These are phyloP conservation scores for Dactylellina sp. DNA, from an alignment of 2,329 filamentous ascomycete genomes.

Conservation along the genomic window DNA sequence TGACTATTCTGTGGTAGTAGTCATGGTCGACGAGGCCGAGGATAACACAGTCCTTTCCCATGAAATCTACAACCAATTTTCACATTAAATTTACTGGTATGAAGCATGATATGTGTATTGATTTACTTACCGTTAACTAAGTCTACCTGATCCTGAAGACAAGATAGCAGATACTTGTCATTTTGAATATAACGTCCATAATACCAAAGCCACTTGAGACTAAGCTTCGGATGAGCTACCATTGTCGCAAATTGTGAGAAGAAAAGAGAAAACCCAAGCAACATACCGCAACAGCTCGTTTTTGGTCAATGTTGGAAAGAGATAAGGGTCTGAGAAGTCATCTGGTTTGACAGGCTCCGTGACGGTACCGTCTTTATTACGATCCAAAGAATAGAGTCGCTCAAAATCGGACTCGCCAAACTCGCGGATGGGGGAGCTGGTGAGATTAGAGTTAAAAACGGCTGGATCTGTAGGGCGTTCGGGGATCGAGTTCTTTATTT, in stretches of 20 bases:
- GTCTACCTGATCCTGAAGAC: constrained; percentile 65
- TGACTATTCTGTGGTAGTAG: constrained; percentile 65
- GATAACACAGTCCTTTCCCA: constrained; percentile 67
- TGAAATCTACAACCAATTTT: constrained; percentile 62
- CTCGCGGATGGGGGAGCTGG: constrained; percentile 37
- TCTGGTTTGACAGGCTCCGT: constrained; percentile 49
- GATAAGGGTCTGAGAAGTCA: constrained; percentile 61
- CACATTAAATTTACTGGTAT: no score
- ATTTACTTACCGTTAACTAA: constrained; percentile 61
- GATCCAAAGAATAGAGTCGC: constrained; percentile 14
- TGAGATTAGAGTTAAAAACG: constrained; percentile 33
- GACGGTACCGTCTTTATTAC: constrained; percentile 26
- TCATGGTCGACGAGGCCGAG: constrained; percentile 66
- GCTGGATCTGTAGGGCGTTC: constrained; percentile 37
- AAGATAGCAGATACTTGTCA: constrained; percentile 64
- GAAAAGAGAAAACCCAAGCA: neutral
- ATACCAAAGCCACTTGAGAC: constrained; percentile 65
- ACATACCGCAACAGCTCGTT: constrained; percentile 63
- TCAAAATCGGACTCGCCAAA: constrained; percentile 32
- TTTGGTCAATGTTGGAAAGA: constrained; percentile 62
- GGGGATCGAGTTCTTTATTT: constrained; percentile 34
- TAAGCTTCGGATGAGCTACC: neutral
- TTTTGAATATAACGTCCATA: constrained; percentile 64
- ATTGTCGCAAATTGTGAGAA: neutral
- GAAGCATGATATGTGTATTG: no score